A percentile compares a stretch with the other conserved stretches of the same genome.
These are phyloP conservation scores for Solanum gracilifrons DNA, from an alignment of 257 asterid genomes.

Conservation along the genomic window DNA sequence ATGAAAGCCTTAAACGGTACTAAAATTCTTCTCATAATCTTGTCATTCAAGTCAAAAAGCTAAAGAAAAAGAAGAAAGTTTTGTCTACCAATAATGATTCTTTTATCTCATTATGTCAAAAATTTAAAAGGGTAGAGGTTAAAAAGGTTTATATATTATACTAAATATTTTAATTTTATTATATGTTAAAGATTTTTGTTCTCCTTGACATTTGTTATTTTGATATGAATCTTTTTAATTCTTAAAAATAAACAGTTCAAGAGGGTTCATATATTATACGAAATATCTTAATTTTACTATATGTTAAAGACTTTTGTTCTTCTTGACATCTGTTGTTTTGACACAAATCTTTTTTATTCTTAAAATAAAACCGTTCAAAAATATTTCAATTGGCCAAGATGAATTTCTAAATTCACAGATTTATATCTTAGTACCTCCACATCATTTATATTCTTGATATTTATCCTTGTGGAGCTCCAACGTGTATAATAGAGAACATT, in stretches of 20 bases:
- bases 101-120: neutral
- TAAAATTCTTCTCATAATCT: neutral
- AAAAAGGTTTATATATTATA: neutral
- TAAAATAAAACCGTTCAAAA: too few relatives aligned
- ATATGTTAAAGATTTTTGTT: too few relatives aligned
- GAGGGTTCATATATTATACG: neutral
- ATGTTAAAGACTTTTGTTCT: too few relatives aligned
- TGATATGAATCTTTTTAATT: too few relatives aligned
- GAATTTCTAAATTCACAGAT: too few relatives aligned
- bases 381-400: too few relatives aligned
- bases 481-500: too few relatives aligned
- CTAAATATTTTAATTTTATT: too few relatives aligned
- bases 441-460: neutral
- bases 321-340: too few relatives aligned
- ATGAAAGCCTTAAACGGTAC: conserved; percentile 66
- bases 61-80: neutral
- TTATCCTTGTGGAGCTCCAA: neutral
- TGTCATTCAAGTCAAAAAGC: neutral
- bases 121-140: neutral
- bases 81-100: neutral
- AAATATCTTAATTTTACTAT: neutral
- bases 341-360: accelerated
- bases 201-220: too few relatives aligned
- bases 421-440: too few relatives aligned
- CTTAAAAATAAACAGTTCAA: too few relatives aligned